A percentile compares a stretch with the other conserved stretches of the same genome.
These are phyloP conservation scores for Ceratocystis ficicola DNA, from an alignment of 2,329 filamentous ascomycete species.

Conservation along the genomic window DNA sequence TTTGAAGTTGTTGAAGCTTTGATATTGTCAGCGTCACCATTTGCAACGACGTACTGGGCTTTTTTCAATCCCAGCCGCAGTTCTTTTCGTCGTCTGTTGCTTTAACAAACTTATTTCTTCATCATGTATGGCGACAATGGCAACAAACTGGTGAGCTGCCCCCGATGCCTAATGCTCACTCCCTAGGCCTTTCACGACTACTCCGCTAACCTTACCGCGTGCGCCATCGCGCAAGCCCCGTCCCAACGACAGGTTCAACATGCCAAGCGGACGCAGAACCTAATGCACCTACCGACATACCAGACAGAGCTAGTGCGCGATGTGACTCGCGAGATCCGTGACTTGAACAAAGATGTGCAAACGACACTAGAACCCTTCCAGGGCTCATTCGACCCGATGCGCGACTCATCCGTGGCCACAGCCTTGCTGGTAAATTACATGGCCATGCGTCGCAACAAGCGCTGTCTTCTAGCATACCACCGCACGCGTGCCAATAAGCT, in stretches of 20 bases:
- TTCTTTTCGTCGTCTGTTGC: neutral
- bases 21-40: no score
- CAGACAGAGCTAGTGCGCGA: conserved; percentile 82
- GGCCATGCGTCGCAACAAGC: conserved; percentile 90
- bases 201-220: neutral
- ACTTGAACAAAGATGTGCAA: conserved; percentile 75
- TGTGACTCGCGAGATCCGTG: conserved; percentile 81
- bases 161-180: neutral
- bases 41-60: neutral
- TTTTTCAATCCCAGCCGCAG: neutral
- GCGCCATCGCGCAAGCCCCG: conserved; percentile 44
- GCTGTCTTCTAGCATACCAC: conserved; percentile 89
- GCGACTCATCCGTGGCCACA: conserved; percentile 73
- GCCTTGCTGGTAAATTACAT: conserved; percentile 86
- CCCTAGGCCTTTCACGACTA: neutral
- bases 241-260: conserved; percentile 45
- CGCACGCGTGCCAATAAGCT: conserved; percentile 80
- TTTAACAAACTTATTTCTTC: neutral
- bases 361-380: conserved; percentile 71
- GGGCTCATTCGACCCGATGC: conserved; percentile 71
- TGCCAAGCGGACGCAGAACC: conserved; percentile 84
- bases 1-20: no score
- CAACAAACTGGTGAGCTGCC: conserved; percentile 22
- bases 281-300: conserved; percentile 78
- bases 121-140: conserved; percentile 24